These are phyloP conservation scores for Arxiozyma heterogenica DNA, from an alignment of 1,139 yeast species.

Conservation along the genomic window DNA sequence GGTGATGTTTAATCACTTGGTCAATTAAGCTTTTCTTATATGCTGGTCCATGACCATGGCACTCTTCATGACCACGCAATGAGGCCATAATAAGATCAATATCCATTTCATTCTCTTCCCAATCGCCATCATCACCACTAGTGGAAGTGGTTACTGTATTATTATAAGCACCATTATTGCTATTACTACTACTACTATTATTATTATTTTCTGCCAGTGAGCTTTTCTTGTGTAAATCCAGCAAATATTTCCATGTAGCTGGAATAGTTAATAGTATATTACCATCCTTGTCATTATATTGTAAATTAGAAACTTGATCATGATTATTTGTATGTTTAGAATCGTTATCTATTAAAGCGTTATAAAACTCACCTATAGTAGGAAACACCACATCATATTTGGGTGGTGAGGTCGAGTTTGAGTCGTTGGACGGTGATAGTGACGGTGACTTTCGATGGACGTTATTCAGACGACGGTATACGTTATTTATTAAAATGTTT, in stretches of 20 bases:
- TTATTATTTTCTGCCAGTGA: background rate
- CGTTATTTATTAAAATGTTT: constrained; percentile 28
- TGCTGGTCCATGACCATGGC: no score
- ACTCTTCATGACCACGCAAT: constrained; percentile 36
- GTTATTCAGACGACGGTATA: constrained; percentile 35
- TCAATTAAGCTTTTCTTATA: background rate
- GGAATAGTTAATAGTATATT: constrained; percentile 54
- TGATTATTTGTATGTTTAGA: background rate
- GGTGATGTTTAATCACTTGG: background rate
- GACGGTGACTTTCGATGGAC: background rate
- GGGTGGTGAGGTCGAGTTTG: background rate
- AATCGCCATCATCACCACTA: constrained; percentile 27
- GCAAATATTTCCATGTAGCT: constrained; percentile 73
- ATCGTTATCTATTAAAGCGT: constrained; percentile 5
- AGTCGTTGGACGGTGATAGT: background rate
- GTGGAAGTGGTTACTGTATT: background rate
- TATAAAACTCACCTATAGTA: constrained; percentile 16
- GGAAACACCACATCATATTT: constrained; percentile 19
- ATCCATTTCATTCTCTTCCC: constrained; percentile 47
- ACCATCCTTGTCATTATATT: constrained; percentile 3
- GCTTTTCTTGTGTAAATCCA: background rate
- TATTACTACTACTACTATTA: no score
- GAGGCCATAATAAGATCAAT: constrained; percentile 47
- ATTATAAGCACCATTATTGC: background rate
- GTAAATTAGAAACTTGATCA: background rate